Base-by-base conservation (phyloP, 495 filamentous ascomycete species). In the Hypoxylon subgilvum region DNA sequence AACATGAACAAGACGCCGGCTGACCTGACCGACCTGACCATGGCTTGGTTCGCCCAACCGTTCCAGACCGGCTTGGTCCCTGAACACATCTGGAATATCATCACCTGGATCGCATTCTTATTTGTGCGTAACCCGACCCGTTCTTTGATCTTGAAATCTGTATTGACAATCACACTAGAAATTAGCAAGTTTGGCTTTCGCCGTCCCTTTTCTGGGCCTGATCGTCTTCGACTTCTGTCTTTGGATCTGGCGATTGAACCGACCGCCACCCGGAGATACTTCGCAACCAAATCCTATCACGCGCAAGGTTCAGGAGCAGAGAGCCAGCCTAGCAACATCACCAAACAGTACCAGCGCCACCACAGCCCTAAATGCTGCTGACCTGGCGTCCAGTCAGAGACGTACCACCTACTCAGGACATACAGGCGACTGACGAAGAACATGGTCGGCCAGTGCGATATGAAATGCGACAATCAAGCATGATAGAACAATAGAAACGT, bases 141-240 rank as follows among this genome's bases (percentile, higher is more conserved):
- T 27, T 22, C 16, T 34, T n/a, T 2, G 3, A 31, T 25, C 9
- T 25, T 14, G 2, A 38, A 35, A n/a, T 21, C 7, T 27, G 21
- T 50, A 50, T 49, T 59, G 46, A 64, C 17, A 19, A 6, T 23
- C 8, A n/a, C 18, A 16, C n/a, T 39, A 69, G 67, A 69, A 69
- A 51, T 23, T 69, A 30, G 61, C 52, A 31, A 69, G 67, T 47
- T 43, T 69, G 3, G 64, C 67, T 16, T 69, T 69, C 21, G 45
- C 32, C 10, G 46, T 64, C 13, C 67, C 67, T 36, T 27, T 78
- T 12, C 50, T 72, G 18, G 42, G 67, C 14, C 34, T 69, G 1
- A 64, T 69, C 45, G n/a, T 76, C 23, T 76, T 75, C 52, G 77
- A 79, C 54, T 58, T 79, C 34, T 53, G 53, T n/a, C 67, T 79